Conservation (phyloP, 139 green algal species). For the Tetraselmis striata region DNA sequence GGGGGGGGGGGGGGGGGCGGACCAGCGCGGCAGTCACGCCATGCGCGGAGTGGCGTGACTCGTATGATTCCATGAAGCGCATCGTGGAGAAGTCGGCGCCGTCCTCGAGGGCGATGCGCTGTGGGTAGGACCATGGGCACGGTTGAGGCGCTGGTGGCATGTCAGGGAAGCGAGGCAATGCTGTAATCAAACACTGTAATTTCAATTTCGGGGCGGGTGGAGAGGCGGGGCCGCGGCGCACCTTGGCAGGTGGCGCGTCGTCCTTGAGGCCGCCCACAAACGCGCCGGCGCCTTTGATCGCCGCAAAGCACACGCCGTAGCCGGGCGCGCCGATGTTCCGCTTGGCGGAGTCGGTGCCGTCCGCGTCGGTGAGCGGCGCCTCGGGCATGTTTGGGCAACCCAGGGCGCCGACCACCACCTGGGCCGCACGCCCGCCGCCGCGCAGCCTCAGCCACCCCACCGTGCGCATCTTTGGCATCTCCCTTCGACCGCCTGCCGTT, state of each 20-base stretch:
- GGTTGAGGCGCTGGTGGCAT: background rate
- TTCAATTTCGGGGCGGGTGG: background rate
- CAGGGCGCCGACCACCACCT: conserved; percentile 80
- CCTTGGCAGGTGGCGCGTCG: background rate
- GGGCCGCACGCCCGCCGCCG: too few relatives aligned
- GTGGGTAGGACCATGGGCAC: background rate
- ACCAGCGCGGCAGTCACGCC: conserved; percentile 51
- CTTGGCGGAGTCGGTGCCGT: conserved; percentile 26
- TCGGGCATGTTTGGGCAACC: conserved; percentile 93
- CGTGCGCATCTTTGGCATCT: too few relatives aligned
- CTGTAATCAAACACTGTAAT: background rate
- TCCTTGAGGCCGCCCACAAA: conserved; percentile 45
- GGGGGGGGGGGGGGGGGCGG: background rate
- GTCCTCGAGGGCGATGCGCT: conserved; percentile 19
- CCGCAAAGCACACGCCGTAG: conserved; percentile 47
- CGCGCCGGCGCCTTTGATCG: conserved; percentile 47
- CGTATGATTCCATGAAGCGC: conserved; percentile 85
- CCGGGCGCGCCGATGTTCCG: background rate
- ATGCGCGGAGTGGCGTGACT: conserved; percentile 73
- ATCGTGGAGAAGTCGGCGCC: conserved; percentile 22
- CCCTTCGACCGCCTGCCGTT: too few relatives aligned
- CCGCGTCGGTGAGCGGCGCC: conserved; percentile 38
- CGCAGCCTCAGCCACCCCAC: too few relatives aligned
- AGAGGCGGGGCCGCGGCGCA: background rate
- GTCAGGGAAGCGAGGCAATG: background rate